Conservation (phyloP, 192 early-diverging fungal genomes). For the Borealophlyctis nickersoniae region DNA sequence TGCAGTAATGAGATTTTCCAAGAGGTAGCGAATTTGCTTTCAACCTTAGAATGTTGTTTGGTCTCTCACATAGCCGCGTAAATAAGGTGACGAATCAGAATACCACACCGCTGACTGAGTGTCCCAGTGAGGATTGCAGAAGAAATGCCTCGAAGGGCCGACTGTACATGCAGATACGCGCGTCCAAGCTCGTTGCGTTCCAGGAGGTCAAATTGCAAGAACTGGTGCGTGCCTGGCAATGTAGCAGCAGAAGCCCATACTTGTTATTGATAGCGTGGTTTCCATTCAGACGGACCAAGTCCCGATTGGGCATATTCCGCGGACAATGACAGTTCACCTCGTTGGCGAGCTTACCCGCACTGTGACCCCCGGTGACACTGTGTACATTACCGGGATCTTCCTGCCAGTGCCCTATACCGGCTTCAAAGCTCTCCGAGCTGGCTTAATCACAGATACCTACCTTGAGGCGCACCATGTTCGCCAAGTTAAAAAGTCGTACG, state of each 20-base stretch:
- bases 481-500: constrained; percentile 88
- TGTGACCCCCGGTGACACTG: constrained; percentile 86
- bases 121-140: constrained; percentile 75
- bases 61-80: not conserved
- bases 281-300: constrained; percentile 86
- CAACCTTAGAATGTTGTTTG: no score
- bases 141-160: constrained; percentile 76
- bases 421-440: constrained; percentile 84
- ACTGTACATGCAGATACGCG: constrained; percentile 86
- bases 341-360: constrained; percentile 73
- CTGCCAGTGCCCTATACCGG: constrained; percentile 91
- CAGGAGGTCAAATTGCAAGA: constrained; percentile 98
- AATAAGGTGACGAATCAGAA: constrained; percentile 33
- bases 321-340: constrained; percentile 90
- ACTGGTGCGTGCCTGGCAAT: constrained; percentile 54
- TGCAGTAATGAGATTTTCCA: constrained; percentile 97
- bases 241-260: not conserved
- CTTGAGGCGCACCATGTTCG: constrained; percentile 84
- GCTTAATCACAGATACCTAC: constrained; percentile 92
- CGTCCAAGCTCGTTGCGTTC: constrained; percentile 87
- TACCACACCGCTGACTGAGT: constrained; percentile 79
- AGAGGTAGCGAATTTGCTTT: no score
- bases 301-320: constrained; percentile 96
- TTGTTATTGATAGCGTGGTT: not conserved
- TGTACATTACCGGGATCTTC: constrained; percentile 80